Conservation (phyloP, 164 flowering plant species). For the Tetrastigma voinierianum region DNA sequence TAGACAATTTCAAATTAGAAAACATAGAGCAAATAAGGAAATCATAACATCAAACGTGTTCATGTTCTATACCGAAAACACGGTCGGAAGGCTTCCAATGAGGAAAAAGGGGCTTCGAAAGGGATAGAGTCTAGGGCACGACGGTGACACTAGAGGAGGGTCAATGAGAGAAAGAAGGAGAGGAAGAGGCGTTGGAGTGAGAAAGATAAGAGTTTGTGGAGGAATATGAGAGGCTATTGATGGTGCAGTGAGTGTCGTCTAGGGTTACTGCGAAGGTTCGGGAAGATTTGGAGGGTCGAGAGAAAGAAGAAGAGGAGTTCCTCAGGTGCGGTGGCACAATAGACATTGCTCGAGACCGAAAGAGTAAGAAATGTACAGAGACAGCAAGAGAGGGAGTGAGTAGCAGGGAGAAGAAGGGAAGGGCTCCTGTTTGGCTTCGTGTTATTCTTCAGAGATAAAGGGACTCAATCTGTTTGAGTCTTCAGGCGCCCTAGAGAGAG, state of each 20-base stretch:
- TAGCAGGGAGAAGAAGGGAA: no score
- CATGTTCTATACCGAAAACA: no score
- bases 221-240: neutral
- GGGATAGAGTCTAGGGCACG: slow-evolving; percentile 18
- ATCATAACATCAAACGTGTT: slow-evolving; percentile 29
- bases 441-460: no score
- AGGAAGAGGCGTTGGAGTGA: slow-evolving; percentile 5
- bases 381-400: no score
- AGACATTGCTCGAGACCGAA: slow-evolving; percentile 22
- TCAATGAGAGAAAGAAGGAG: neutral
- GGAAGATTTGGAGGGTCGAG: neutral
- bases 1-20: no score
- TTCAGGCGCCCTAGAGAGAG: no score
- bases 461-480: no score
- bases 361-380: no score
- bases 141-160: slow-evolving; percentile 14
- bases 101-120: slow-evolving; percentile 30
- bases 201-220: slow-evolving; percentile 11
- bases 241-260: slow-evolving; percentile 5
- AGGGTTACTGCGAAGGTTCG: slow-evolving; percentile 11
- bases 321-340: slow-evolving; percentile 52
- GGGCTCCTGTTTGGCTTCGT: no score
- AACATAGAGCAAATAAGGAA: no score
- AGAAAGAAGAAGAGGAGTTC: slow-evolving; percentile 1
- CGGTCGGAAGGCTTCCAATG: slow-evolving; percentile 36